Conservation (phyloP, 371 early-diverging fungal species). For the Lichtheimia corymbifera region DNA sequence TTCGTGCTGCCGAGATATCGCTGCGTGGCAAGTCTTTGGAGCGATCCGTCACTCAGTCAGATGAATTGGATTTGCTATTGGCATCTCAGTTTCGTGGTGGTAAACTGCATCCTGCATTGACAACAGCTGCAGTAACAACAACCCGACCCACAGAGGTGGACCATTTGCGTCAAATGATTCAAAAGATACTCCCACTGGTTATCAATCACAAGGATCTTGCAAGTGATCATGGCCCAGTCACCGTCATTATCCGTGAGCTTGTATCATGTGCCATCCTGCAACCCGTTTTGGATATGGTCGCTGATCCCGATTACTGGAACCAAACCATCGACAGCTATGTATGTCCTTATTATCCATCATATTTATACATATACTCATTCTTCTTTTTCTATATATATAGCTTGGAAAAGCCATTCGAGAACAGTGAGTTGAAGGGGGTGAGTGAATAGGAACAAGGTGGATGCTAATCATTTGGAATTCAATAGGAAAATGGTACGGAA, state of each 20-base stretch:
- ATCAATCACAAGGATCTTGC: constrained; percentile 54
- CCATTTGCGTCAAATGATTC: constrained; percentile 70
- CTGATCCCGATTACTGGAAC: constrained; percentile 89
- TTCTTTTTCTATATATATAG: constrained; percentile 27
- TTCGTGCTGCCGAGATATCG: constrained; percentile 64
- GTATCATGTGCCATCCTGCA: constrained; percentile 69
- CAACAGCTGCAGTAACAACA: constrained; percentile 49
- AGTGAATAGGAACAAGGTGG: too few species aligned
- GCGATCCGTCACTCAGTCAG: constrained; percentile 56
- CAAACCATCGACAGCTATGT: constrained; percentile 69
- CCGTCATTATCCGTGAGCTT: constrained; percentile 74
- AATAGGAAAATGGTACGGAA: constrained; percentile 69
- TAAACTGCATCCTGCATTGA: constrained; percentile 61
- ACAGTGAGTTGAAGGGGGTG: constrained; percentile 39
- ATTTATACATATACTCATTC: neutral
- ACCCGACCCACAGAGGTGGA: constrained; percentile 56
- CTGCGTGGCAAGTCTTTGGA: constrained; percentile 58
- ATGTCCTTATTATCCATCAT: constrained; percentile 16
- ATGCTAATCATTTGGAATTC: neutral
- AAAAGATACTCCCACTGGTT: constrained; percentile 63
- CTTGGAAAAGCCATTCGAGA: constrained; percentile 64
- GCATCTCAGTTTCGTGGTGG: constrained; percentile 64
- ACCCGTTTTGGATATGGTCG: constrained; percentile 69
- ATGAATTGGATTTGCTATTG: constrained; percentile 63
- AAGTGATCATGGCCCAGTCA: constrained; percentile 49